Percentiles rank a stretch among this genome's conserved stretches.
These are phyloP conservation scores for Cucumis cinereus DNA, from an alignment of 306 rosid species.

Conservation along the genomic window DNA sequence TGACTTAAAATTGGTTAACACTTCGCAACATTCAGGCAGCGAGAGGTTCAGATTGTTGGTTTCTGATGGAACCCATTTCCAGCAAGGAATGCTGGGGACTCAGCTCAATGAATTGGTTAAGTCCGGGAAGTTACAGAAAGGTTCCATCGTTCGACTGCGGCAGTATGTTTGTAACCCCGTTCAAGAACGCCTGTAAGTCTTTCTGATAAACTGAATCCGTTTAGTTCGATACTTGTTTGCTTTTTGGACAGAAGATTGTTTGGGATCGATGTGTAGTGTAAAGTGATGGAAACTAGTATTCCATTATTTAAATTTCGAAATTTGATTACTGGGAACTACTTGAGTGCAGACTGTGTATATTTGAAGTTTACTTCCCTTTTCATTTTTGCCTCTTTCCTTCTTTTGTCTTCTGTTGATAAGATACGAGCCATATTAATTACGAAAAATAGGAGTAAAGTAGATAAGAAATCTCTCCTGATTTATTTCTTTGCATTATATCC, in stretches of 20 bases:
- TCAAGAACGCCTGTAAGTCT: constrained; percentile 54
- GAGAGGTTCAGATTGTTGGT: constrained; percentile 56
- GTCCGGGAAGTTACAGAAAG: constrained; percentile 40
- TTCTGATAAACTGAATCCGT: not conserved
- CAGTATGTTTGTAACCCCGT: constrained; percentile 44
- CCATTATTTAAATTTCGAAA: not conserved
- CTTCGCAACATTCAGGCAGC: constrained; percentile 20
- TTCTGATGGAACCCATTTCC: constrained; percentile 51
- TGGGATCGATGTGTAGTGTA: not conserved
- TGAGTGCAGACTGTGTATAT: not conserved
- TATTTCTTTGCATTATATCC: not conserved
- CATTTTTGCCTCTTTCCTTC: not conserved
- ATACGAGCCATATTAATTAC: not conserved
- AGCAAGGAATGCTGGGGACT: constrained; percentile 71
- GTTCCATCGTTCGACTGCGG: constrained; percentile 40
- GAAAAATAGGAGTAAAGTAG: not conserved
- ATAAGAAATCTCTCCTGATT: not conserved
- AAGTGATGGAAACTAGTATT: not conserved
- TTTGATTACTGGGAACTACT: not conserved
- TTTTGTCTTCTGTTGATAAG: not conserved
- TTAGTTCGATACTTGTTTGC: not conserved
- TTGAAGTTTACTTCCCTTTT: not conserved
- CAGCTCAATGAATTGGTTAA: constrained; percentile 43
- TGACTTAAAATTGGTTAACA: constrained; percentile 39
- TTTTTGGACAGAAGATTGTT: not conserved